Evolutionary conservation across 2,329 filamentous ascomycete species (phyloP).

Genomic region (Penicillium rolfsii): DNA sequence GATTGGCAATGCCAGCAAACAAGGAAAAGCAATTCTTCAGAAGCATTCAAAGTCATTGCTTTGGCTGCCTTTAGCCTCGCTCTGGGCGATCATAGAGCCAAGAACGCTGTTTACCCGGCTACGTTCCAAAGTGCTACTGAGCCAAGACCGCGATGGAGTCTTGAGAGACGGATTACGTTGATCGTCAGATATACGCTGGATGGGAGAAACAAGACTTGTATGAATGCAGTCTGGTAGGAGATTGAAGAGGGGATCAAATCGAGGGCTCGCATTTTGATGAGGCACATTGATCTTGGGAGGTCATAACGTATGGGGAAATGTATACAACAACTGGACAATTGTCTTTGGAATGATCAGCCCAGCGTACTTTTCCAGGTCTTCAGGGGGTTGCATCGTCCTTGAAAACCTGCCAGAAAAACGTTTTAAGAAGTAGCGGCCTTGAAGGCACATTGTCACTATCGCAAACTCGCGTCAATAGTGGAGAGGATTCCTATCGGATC

Average conservation of each 20-base stretch:
- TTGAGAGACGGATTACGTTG: background rate
- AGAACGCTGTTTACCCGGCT: background rate
- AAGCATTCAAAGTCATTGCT: conserved; percentile 7
- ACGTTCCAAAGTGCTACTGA: conserved; percentile 12
- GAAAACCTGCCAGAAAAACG: background rate
- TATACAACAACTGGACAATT: background rate
- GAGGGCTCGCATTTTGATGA: background rate
- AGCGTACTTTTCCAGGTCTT: background rate
- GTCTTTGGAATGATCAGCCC: background rate
- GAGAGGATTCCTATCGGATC: background rate
- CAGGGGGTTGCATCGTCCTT: background rate
- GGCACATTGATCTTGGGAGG: background rate
- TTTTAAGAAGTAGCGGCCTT: background rate
- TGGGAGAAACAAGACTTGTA: too few species aligned
- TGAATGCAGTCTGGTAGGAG: too few species aligned
- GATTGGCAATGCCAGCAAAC: conserved; percentile 44
- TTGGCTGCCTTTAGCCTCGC: conserved; percentile 1
- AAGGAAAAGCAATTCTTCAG: conserved; percentile 35
- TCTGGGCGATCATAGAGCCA: conserved; percentile 10
- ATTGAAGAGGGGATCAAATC: background rate
- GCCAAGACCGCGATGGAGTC: background rate
- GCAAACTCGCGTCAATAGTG: background rate
- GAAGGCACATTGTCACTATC: background rate
- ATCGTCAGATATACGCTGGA: background rate
- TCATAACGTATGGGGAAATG: conserved; percentile 1